Evolutionary conservation across 2,329 filamentous ascomycete genomes (phyloP).

Genomic region (Zymoseptoria brevis): DNA sequence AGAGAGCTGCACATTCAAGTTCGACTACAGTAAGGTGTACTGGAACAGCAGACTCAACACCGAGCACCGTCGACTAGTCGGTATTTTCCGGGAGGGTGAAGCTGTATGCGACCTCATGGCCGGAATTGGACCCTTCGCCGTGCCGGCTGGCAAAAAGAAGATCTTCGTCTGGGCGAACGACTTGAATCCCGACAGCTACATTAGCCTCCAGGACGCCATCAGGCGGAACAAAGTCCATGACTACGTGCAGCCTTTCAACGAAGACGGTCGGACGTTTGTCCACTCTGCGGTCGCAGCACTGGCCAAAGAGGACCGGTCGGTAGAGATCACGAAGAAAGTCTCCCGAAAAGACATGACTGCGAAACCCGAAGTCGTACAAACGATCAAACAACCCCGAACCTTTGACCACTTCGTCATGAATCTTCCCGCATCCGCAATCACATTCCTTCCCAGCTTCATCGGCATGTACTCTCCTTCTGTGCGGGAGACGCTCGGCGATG

Average conservation of each 20-base stretch:
- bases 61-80: slow-evolving; percentile 75
- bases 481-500: slow-evolving; percentile 15
- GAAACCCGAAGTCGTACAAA: slow-evolving; percentile 31
- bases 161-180: slow-evolving; percentile 97
- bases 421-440: slow-evolving; percentile 79
- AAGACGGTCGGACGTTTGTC: slow-evolving; percentile 78
- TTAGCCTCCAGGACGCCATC: slow-evolving; percentile 62
- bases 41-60: slow-evolving; percentile 91
- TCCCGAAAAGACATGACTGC: slow-evolving; percentile 20
- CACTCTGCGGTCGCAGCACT: slow-evolving; percentile 55
- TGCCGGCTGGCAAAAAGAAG: slow-evolving; percentile 80
- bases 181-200: slow-evolving; percentile 83
- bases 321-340: slow-evolving; percentile 32
- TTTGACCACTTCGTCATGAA: slow-evolving; percentile 99
- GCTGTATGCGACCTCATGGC: slow-evolving; percentile 96
- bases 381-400: slow-evolving; percentile 54
- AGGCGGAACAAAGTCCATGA: slow-evolving; percentile 65
- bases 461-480: slow-evolving; percentile 58
- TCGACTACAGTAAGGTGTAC: slow-evolving; percentile 95
- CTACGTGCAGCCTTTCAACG: slow-evolving; percentile 72
- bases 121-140: slow-evolving; percentile 88
- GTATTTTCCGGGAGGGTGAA: slow-evolving; percentile 71
- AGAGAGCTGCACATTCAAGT: slow-evolving; percentile 76
- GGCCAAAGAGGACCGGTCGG: slow-evolving; percentile 46
- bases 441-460: slow-evolving; percentile 69